Conservation (phyloP, 1,284 basidiomycete genomes). For the Flammula alnicola region DNA sequence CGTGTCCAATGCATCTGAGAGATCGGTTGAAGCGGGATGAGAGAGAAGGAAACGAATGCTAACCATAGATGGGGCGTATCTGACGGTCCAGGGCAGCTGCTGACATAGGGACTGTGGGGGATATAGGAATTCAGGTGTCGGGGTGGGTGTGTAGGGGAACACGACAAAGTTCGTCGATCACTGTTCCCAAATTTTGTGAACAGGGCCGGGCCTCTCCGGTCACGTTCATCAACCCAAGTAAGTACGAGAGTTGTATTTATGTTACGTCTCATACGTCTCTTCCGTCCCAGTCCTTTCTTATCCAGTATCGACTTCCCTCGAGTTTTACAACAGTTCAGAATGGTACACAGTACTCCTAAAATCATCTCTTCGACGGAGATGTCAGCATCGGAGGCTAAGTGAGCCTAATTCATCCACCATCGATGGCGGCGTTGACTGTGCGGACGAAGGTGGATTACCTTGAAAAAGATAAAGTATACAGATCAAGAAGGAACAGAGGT, state of each 20-base stretch:
- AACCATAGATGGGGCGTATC: conserved; percentile 81
- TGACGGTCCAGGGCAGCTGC: conserved; percentile 72
- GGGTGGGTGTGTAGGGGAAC: conserved; percentile 20
- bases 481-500: conserved; percentile 80
- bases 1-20: conserved; percentile 79
- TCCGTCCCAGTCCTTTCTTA: neutral
- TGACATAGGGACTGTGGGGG: conserved; percentile 43
- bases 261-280: neutral
- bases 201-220: conserved; percentile 17
- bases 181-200: conserved; percentile 24
- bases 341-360: conserved; percentile 38
- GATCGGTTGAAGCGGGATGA: conserved; percentile 12
- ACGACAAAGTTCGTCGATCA: conserved; percentile 5
- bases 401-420: conserved; percentile 21
- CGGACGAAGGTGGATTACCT: conserved; percentile 67
- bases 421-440: neutral
- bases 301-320: too few relatives aligned
- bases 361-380: conserved; percentile 53
- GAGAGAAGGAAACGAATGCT: conserved; percentile 23
- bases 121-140: conserved; percentile 13
- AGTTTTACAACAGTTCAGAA: conserved; percentile 11
- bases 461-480: conserved; percentile 75
- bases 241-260: too few relatives aligned
- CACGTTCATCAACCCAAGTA: too few relatives aligned
- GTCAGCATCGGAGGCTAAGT: conserved; percentile 65